phyloP scores from a whole-genome alignment of 345 rosid genomes.

The Mangifera indica region DNA sequence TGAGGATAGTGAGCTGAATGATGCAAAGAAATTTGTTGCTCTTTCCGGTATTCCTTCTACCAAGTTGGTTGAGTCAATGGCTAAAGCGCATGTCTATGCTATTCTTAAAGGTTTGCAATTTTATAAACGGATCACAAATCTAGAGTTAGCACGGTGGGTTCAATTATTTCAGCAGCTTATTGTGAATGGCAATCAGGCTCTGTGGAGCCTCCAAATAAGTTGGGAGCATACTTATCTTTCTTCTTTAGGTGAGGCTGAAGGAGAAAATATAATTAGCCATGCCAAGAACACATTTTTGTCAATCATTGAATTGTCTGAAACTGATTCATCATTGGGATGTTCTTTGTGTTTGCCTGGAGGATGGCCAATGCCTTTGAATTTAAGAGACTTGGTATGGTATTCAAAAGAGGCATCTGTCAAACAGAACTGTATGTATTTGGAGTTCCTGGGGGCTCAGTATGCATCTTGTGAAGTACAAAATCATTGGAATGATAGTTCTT shows the following conservation, averaged over 20 bases:
- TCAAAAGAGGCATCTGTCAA: slow-evolving; percentile 64
- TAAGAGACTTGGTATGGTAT: slow-evolving; percentile 56
- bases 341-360: slow-evolving; percentile 73
- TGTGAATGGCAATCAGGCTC: slow-evolving; percentile 58
- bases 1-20: slow-evolving; percentile 56
- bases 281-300: slow-evolving; percentile 54
- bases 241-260: slow-evolving; percentile 70
- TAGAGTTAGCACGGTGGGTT: slow-evolving; percentile 89
- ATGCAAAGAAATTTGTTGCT: slow-evolving; percentile 64
- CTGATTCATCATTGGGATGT: slow-evolving; percentile 29
- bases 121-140: slow-evolving; percentile 60
- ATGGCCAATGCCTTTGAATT: slow-evolving; percentile 74
- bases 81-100: slow-evolving; percentile 77
- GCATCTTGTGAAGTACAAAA: slow-evolving; percentile 39
- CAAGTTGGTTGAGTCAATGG: slow-evolving; percentile 72
- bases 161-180: slow-evolving; percentile 78
- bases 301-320: slow-evolving; percentile 24
- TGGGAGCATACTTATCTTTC: slow-evolving; percentile 93
- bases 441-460: slow-evolving; percentile 65
- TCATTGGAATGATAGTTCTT: slow-evolving; percentile 18
- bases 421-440: slow-evolving; percentile 82
- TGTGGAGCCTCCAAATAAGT: slow-evolving; percentile 84
- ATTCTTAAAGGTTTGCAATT: slow-evolving; percentile 47
- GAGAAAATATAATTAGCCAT: slow-evolving; percentile 51
- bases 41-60: slow-evolving; percentile 69